Percentiles rank a stretch among this genome's conserved stretches.
Evolutionary conservation across 371 early-diverging fungal genomes (phyloP).

Genomic region (Apophysomyces sp.): DNA sequence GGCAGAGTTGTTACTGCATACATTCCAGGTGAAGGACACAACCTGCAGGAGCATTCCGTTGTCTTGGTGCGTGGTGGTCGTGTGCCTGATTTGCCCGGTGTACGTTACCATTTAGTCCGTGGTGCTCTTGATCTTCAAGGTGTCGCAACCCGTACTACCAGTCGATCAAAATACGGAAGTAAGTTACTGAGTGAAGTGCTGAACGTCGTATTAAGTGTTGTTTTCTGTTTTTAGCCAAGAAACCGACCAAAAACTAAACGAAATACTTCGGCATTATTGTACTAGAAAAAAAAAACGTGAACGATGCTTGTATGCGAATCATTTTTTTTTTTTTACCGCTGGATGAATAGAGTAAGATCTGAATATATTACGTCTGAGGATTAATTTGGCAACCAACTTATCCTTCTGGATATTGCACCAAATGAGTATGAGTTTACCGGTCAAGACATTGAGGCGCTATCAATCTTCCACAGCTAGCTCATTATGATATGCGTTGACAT

Average conservation of each 20-base stretch:
- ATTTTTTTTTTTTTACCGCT: too few species aligned
- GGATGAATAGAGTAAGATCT: too few species aligned
- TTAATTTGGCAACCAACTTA: too few species aligned
- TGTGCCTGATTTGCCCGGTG: constrained; percentile 97
- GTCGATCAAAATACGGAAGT: constrained; percentile 93
- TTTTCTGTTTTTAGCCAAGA: constrained; percentile 32
- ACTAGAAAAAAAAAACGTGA: background rate
- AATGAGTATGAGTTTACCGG: too few species aligned
- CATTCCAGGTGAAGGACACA: constrained; percentile 98
- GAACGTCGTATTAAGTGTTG: background rate
- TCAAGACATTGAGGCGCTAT: too few species aligned
- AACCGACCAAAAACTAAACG: constrained; percentile 42
- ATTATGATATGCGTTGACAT: too few species aligned
- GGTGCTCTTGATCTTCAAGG: constrained; percentile 95
- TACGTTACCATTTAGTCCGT: constrained; percentile 91
- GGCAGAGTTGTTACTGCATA: constrained; percentile 90
- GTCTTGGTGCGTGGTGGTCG: constrained; percentile 94
- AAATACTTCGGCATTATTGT: background rate
- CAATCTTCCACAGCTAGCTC: too few species aligned
- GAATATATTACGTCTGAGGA: too few species aligned
- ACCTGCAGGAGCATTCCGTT: constrained; percentile 96
- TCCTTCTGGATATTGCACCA: too few species aligned
- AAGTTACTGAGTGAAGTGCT: constrained; percentile 35
- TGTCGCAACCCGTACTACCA: constrained; percentile 81
- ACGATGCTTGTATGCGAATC: background rate